Base-by-base conservation (phyloP, 2,329 filamentous ascomycete genomes). In the Geoglossum cookeanum region DNA sequence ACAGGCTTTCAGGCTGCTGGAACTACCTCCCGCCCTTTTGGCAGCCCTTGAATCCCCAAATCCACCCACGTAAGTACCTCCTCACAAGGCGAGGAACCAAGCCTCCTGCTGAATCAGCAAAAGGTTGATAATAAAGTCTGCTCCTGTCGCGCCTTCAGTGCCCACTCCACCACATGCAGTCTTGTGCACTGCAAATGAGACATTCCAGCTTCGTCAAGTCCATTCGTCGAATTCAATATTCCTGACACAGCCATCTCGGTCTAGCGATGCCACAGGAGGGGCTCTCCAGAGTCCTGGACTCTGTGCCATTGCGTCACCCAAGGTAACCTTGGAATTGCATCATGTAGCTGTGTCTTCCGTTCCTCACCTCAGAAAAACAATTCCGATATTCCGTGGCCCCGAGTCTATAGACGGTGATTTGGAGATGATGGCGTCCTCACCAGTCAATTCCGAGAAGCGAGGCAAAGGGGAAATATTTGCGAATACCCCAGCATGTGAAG, bases 191-290 rank as follows among this genome's bases (percentile, higher is more conserved):
- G 68, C 72, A 8, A 70, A 71, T 57, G 71, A 75, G 61, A 80
- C 79, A 9, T 84, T 76, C 68, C 73, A 75, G 59, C 68, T 83
- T 55, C 78, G 79, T 62, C 79, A 83, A 66, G 79, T 83, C 56
- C 79, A 80, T 62, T 82, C 80, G 15, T 83, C 80, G 30, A 84
- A 84, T 62, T 79, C 77, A 39, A 71, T 83, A 13, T 55, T 47
- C 35, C 37, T 59, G 13, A 48, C 51, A 44, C 29, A 22, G 17
- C 55, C 35, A 33, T 48, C 8, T 58, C 55, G 30, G 15, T 5
- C 11, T 3, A 22, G 22, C 17, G 3, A 7, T 9, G 5, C 32
- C 32, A 15, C 35, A 17, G 44, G 35, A 13, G 53, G 15, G 6
- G 30, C 15, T 37, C 22, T 37, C 30, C 30, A 17, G 15, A 35